Conservation (phyloP, 2,329 filamentous ascomycete species). For the Canariomyces notabilis region DNA sequence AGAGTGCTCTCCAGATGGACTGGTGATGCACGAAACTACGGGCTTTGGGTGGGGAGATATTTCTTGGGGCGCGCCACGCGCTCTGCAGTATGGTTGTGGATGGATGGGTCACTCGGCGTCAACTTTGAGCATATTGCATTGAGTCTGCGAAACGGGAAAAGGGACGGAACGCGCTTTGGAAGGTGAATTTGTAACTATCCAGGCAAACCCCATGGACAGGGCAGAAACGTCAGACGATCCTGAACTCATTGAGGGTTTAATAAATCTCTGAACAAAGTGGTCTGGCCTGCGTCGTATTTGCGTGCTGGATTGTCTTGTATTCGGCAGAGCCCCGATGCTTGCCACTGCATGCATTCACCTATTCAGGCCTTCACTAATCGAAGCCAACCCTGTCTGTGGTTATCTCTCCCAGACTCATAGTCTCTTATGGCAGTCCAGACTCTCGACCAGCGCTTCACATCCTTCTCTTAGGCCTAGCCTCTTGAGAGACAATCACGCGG, state of each 20-base stretch:
- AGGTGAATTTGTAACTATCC: slow-evolving; percentile 22
- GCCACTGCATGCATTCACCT: too few relatives aligned
- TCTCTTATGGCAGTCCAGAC: too few relatives aligned
- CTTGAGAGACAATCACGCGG: too few relatives aligned
- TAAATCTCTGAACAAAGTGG: slow-evolving; percentile 18
- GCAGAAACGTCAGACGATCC: slow-evolving; percentile 23
- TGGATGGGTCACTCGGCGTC: slow-evolving; percentile 29
- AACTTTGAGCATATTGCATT: slow-evolving; percentile 29
- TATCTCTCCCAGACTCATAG: too few relatives aligned
- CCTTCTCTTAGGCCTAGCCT: too few relatives aligned
- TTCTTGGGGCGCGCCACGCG: slow-evolving; percentile 23
- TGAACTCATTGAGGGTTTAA: slow-evolving; percentile 16
- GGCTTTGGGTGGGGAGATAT: slow-evolving; percentile 10
- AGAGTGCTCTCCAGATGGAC: slow-evolving; percentile 1
- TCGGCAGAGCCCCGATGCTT: neutral
- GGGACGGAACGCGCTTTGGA: slow-evolving; percentile 23
- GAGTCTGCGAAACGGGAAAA: slow-evolving; percentile 27
- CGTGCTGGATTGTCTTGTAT: neutral
- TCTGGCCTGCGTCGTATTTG: too few relatives aligned
- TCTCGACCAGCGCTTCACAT: too few relatives aligned
- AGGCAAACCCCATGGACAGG: slow-evolving; percentile 17
- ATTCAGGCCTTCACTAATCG: too few relatives aligned
- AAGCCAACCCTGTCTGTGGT: too few relatives aligned
- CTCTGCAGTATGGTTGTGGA: slow-evolving; percentile 20
- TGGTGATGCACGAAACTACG: slow-evolving; percentile 13